These are phyloP conservation scores for Plantago lanceolata DNA, from an alignment of 305 asterid genomes.

Conservation along the genomic window DNA sequence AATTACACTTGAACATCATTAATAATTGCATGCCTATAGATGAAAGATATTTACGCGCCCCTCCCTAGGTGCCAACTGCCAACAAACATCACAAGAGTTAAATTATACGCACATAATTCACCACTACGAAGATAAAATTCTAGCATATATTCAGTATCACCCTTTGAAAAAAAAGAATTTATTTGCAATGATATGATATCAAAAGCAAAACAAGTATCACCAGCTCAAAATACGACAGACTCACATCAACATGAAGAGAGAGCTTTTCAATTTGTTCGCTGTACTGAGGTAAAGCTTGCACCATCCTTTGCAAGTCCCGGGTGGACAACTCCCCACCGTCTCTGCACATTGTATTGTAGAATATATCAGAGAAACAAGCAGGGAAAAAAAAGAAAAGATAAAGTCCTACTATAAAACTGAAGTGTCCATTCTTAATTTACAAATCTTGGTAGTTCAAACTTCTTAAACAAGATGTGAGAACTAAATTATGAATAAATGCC, in stretches of 20 bases:
- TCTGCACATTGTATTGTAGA: slow-evolving; percentile 37
- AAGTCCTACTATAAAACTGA: background rate
- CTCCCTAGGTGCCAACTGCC: no score
- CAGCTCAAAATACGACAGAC: slow-evolving; percentile 38
- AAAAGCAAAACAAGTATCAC: slow-evolving; percentile 18
- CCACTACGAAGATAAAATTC: no score
- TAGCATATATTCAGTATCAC: slow-evolving; percentile 10
- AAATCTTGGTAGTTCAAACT: background rate
- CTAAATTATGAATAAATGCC: background rate
- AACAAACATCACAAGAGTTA: no score
- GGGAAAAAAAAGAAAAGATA: background rate
- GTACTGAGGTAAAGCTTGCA: slow-evolving; percentile 98
- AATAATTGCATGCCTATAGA: background rate
- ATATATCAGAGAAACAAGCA: slow-evolving; percentile 17
- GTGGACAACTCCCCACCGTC: slow-evolving; percentile 80
- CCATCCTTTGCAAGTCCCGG: slow-evolving; percentile 98
- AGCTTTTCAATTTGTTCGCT: slow-evolving; percentile 99
- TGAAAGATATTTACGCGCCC: background rate
- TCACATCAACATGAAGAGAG: slow-evolving; percentile 99
- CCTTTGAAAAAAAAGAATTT: slow-evolving; percentile 3
- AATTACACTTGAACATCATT: background rate
- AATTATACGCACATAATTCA: no score
- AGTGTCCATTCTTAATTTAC: background rate
- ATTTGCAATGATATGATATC: no score
- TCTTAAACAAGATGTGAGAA: background rate